phyloP scores from a whole-genome alignment of 1,284 basidiomycete species.

The Ustilago bromivora region DNA sequence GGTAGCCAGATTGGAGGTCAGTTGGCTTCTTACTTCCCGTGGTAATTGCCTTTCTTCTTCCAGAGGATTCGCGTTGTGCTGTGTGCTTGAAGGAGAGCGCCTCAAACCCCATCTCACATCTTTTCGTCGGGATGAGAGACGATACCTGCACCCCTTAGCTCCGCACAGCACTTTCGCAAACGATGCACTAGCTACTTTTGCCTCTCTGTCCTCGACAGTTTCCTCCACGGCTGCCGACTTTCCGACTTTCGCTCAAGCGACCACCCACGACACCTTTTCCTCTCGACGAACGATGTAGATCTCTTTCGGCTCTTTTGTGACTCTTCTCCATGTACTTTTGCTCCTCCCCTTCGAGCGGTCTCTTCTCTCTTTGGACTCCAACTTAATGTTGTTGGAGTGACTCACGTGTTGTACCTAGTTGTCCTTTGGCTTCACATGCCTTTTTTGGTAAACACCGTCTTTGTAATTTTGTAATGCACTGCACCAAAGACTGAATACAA shows the following conservation, averaged over 20 bases:
- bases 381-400: no score
- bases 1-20: conserved; percentile 43
- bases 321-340: conserved; percentile 8
- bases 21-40: conserved; percentile 37
- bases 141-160: conserved; percentile 30
- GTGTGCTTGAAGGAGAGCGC: not conserved
- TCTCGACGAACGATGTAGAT: not conserved
- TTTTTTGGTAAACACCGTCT: no score
- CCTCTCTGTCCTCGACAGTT: not conserved
- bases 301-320: not conserved
- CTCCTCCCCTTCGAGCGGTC: not conserved
- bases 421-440: not conserved
- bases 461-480: not conserved
- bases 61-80: not conserved
- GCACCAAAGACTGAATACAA: not conserved
- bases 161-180: not conserved
- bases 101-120: conserved; percentile 37
- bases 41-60: conserved; percentile 16
- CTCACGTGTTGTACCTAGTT: not conserved
- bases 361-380: not conserved
- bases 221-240: not conserved
- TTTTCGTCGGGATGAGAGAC: conserved; percentile 21
- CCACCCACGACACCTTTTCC: conserved; percentile 1
- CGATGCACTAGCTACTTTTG: not conserved
- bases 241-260: conserved; percentile 31